These are phyloP conservation scores for Zalerion maritima DNA, from an alignment of 495 filamentous ascomycete genomes.

Conservation along the genomic window DNA sequence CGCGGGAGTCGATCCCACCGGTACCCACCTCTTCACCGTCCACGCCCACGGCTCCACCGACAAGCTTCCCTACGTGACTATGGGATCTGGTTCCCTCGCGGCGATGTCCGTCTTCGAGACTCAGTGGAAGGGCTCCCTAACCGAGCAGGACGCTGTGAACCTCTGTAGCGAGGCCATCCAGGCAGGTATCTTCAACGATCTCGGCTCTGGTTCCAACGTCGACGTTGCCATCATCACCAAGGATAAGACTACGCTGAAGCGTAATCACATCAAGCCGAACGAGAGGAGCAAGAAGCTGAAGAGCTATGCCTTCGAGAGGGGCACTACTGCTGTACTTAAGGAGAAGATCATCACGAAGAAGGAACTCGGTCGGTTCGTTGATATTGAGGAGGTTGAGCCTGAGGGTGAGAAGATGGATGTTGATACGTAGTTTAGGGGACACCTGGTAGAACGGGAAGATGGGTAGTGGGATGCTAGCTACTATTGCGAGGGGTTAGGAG, in stretches of 20 bases:
- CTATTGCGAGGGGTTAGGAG: no score
- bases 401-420: conserved; percentile 90
- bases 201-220: conserved; percentile 94
- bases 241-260: conserved; percentile 82
- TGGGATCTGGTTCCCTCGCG: conserved; percentile 90
- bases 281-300: conserved; percentile 78
- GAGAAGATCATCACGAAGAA: conserved; percentile 86
- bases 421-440: no score
- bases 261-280: conserved; percentile 87
- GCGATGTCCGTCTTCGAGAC: conserved; percentile 99
- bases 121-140: conserved; percentile 72
- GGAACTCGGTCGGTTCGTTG: conserved; percentile 90
- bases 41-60: conserved; percentile 98
- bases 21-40: conserved; percentile 91
- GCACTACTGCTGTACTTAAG: conserved; percentile 85
- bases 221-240: conserved; percentile 89
- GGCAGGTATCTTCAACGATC: conserved; percentile 97
- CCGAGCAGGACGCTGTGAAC: conserved; percentile 65
- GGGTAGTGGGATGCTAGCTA: no score
- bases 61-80: conserved; percentile 98
- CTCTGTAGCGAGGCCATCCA: conserved; percentile 80
- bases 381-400: conserved; percentile 65
- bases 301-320: conserved; percentile 77
- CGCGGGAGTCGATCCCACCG: conserved; percentile 92
- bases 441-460: no score